Evolutionary conservation across 2,329 filamentous ascomycete species (phyloP).

Genomic region (Didymella glomerata): DNA sequence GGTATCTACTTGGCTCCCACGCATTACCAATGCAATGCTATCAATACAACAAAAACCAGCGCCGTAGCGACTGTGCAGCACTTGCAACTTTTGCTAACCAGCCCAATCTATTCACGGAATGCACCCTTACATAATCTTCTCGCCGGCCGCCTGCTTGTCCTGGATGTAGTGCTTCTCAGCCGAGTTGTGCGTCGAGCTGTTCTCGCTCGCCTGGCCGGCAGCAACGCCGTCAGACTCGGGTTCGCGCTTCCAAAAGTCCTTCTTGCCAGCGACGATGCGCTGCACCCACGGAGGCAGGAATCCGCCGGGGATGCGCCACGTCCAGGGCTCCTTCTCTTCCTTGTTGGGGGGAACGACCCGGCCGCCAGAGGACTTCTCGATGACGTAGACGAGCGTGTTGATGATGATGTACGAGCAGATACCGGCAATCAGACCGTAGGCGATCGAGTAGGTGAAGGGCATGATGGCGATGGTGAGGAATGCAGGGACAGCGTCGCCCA

Average conservation of each 20-base stretch:
- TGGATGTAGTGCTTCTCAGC: slow-evolving; percentile 37
- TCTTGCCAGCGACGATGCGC: slow-evolving; percentile 71
- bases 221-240: slow-evolving; percentile 37
- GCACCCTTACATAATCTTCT: slow-evolving; percentile 13
- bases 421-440: slow-evolving; percentile 83
- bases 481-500: slow-evolving; percentile 83
- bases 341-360: slow-evolving; percentile 78
- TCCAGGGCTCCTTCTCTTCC: slow-evolving; percentile 80
- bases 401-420: slow-evolving; percentile 79
- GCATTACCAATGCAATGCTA: slow-evolving; percentile 20
- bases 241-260: slow-evolving; percentile 71
- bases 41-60: slow-evolving; percentile 13
- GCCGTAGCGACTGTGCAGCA: slow-evolving; percentile 18
- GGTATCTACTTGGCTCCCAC: slow-evolving; percentile 15
- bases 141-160: slow-evolving; percentile 36
- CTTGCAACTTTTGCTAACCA: slow-evolving; percentile 15
- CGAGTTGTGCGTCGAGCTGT: slow-evolving; percentile 33
- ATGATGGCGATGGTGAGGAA: slow-evolving; percentile 85
- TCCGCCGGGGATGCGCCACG: slow-evolving; percentile 77
- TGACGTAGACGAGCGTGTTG: slow-evolving; percentile 74
- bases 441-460: slow-evolving; percentile 91
- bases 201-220: slow-evolving; percentile 37
- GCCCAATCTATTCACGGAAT: neutral
- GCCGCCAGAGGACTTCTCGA: slow-evolving; percentile 72
- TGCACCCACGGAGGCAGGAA: slow-evolving; percentile 77